Percentiles rank a stretch among this genome's conserved stretches.
phyloP scores from a whole-genome alignment of 2,329 filamentous ascomycete species.

The Talaromyces sp. region DNA sequence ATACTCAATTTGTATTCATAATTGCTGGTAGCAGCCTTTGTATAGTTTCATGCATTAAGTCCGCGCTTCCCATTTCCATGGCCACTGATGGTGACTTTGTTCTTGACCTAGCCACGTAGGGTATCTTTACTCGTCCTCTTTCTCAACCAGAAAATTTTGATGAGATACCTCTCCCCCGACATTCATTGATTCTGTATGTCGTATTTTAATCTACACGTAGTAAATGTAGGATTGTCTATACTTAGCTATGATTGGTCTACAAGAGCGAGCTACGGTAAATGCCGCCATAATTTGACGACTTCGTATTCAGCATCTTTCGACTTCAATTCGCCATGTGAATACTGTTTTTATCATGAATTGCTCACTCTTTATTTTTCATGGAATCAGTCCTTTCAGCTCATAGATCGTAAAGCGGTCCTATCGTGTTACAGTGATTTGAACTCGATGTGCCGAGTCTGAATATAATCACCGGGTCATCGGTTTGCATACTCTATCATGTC shows the following conservation, averaged over 20 bases:
- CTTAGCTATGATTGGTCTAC: neutral
- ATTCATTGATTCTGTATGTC: neutral
- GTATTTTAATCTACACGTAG: neutral
- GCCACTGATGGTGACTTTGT: neutral
- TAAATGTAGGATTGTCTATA: neutral
- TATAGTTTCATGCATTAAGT: neutral
- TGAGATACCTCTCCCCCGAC: no score
- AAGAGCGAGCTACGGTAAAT: neutral
- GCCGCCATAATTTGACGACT: neutral
- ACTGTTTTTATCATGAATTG: neutral
- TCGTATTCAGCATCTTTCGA: neutral
- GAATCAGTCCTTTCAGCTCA: neutral
- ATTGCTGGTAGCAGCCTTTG: neutral
- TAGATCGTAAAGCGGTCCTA: no score
- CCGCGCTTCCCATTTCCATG: neutral
- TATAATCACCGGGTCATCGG: neutral
- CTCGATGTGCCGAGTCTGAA: neutral
- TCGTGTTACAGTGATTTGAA: no score
- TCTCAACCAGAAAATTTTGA: neutral
- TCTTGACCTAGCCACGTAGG: neutral
- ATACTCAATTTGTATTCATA: slow-evolving; percentile 1
- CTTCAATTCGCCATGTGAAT: neutral
- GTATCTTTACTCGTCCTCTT: neutral
- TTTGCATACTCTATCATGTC: neutral
- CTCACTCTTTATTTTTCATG: neutral